These are phyloP conservation scores for Glaciozyma antarctica DNA, from an alignment of 768 basidiomycete genomes.

Conservation along the genomic window DNA sequence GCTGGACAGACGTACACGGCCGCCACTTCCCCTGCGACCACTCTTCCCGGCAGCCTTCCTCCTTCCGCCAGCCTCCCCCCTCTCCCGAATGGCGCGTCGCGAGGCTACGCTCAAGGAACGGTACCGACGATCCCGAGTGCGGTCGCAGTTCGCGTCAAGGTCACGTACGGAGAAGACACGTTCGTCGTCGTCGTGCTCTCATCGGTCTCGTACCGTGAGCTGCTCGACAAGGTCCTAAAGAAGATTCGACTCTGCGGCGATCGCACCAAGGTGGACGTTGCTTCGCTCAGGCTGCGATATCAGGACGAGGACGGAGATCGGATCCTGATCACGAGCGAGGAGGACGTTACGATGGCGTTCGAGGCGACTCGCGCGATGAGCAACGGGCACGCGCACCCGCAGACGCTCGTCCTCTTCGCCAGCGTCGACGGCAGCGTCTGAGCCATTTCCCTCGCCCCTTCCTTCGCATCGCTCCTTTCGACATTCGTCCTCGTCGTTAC, in stretches of 20 bases:
- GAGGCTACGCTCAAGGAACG: not conserved
- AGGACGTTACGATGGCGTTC: constrained; percentile 90
- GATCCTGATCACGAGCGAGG: constrained; percentile 76
- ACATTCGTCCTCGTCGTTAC: not conserved
- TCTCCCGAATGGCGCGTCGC: not conserved
- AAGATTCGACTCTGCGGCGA: constrained; percentile 86
- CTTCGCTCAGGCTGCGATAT: constrained; percentile 51
- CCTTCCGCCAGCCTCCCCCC: constrained; percentile 14
- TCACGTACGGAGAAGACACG: constrained; percentile 87
- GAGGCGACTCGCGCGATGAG: constrained; percentile 41
- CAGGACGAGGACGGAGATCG: constrained; percentile 87
- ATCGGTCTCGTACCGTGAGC: constrained; percentile 64
- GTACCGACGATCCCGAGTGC: not conserved
- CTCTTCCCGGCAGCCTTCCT: not conserved
- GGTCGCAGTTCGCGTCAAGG: constrained; percentile 74
- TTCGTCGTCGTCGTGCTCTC: constrained; percentile 86
- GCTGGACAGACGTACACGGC: constrained; percentile 20
- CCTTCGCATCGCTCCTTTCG: not conserved
- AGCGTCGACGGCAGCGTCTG: not conserved
- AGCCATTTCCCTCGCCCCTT: not conserved
- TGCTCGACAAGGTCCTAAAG: constrained; percentile 80
- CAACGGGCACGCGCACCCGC: not conserved
- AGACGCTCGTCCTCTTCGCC: constrained; percentile 5
- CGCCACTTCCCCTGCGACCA: constrained; percentile 20
- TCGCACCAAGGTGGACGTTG: constrained; percentile 52